Percentiles rank a stretch among this genome's conserved stretches.
Evolutionary conservation across 2,329 filamentous ascomycete genomes (phyloP).

Genomic region (Venturia pyrina): DNA sequence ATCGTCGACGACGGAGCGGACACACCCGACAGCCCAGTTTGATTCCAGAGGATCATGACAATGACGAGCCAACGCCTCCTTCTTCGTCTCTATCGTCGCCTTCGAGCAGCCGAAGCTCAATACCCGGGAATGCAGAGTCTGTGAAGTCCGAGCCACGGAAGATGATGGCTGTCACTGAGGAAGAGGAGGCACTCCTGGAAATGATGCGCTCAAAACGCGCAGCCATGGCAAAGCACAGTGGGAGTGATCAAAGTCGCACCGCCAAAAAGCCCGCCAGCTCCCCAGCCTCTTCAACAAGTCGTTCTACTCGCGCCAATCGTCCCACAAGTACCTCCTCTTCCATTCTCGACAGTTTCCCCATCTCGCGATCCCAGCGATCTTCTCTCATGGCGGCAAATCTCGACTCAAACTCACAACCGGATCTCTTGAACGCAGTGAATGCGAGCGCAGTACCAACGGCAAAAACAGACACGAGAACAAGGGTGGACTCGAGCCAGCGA

Average conservation of each 20-base stretch:
- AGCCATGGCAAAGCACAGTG: conserved; percentile 33
- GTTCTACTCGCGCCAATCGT: background rate
- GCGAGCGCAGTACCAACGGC: background rate
- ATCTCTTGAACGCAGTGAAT: background rate
- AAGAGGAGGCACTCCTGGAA: conserved; percentile 39
- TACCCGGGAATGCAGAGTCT: conserved; percentile 16
- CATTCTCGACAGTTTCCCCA: conserved; percentile 9
- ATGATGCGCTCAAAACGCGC: conserved; percentile 40
- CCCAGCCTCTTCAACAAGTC: background rate
- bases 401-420: background rate
- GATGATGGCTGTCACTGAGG: conserved; percentile 38
- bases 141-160: conserved; percentile 25
- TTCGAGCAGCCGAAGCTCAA: conserved; percentile 18
- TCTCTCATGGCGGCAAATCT: conserved; percentile 1
- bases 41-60: conserved; percentile 24
- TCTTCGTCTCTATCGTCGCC: conserved; percentile 18
- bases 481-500: background rate
- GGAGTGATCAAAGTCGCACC: conserved; percentile 10
- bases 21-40: conserved; percentile 28
- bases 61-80: conserved; percentile 1
- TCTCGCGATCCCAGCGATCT: conserved; percentile 7
- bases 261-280: background rate
- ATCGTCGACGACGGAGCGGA: conserved; percentile 19
- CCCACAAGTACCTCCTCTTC: conserved; percentile 5
- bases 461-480: background rate